A percentile compares a stretch with the other conserved stretches of the same genome.
Evolutionary conservation across 2,329 filamentous ascomycete genomes (phyloP).

Genomic region (Botrytis byssoidea): DNA sequence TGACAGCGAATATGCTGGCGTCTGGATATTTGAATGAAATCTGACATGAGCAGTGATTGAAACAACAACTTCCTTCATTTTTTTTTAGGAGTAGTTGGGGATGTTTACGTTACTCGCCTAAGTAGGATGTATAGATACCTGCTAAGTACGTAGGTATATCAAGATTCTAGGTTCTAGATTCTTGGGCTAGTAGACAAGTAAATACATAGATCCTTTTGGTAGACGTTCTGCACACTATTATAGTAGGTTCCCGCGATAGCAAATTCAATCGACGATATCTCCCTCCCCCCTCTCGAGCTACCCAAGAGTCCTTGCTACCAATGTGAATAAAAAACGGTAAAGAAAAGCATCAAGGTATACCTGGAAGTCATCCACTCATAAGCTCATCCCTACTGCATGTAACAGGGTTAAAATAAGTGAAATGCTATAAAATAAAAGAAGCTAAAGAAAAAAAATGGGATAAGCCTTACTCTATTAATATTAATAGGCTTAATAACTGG

Average conservation of each 20-base stretch:
- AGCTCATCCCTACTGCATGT: not conserved
- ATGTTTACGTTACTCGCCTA: not conserved
- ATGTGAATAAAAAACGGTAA: not conserved
- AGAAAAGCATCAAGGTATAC: not conserved
- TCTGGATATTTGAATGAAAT: not conserved
- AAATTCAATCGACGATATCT: not conserved
- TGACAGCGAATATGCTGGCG: conserved; percentile 1
- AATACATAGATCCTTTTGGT: not conserved
- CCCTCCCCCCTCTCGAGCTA: not conserved
- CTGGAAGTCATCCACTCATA: not conserved
- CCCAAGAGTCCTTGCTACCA: not conserved
- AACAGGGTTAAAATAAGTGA: not conserved
- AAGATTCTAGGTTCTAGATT: not conserved
- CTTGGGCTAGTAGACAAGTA: not conserved
- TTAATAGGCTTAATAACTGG: not conserved
- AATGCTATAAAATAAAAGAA: not conserved
- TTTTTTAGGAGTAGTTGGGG: not conserved
- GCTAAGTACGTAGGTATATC: not conserved
- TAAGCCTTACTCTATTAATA: not conserved
- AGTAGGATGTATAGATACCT: not conserved
- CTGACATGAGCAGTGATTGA: not conserved
- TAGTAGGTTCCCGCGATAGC: not conserved
- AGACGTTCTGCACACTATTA: not conserved
- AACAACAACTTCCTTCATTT: not conserved
- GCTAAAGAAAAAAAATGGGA: not conserved